A percentile compares a stretch with the other conserved stretches of the same genome.
These are phyloP conservation scores for Phtheirospermum japonicum DNA, from an alignment of 257 asterid genomes.

Conservation along the genomic window DNA sequence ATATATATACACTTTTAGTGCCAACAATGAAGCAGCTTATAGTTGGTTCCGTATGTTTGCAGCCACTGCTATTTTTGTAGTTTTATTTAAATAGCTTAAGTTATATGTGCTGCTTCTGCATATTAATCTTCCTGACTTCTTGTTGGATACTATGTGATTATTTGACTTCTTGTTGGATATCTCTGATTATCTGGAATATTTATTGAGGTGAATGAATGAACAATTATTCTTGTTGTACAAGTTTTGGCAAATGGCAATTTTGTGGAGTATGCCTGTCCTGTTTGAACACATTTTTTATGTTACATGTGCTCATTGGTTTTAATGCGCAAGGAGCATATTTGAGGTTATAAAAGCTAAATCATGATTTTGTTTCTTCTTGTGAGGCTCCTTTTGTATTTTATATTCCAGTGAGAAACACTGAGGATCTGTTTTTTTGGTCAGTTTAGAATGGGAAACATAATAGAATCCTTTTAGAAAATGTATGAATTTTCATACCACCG, in stretches of 20 bases:
- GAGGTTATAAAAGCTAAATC: not conserved
- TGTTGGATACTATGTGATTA: too few species aligned
- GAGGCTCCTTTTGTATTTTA: not conserved
- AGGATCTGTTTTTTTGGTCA: not conserved
- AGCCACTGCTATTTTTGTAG: not conserved
- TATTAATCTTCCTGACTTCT: conserved; percentile 7
- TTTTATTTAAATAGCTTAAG: too few species aligned
- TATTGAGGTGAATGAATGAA: conserved; percentile 1
- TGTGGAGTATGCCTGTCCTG: conserved; percentile 1
- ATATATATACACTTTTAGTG: not conserved
- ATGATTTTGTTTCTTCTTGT: conserved; percentile 1
- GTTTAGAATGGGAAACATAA: not conserved
- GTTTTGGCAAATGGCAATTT: not conserved
- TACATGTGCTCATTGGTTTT: not conserved
- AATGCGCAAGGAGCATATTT: not conserved
- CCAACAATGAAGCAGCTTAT: conserved; percentile 9
- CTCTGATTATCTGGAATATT: not conserved
- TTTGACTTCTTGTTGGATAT: not conserved
- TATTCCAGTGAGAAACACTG: not conserved
- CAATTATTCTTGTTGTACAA: not conserved
- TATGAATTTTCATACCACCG: not conserved
- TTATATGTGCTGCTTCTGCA: not conserved
- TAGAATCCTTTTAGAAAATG: not conserved
- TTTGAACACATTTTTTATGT: not conserved
- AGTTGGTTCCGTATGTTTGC: not conserved